phyloP scores from a whole-genome alignment of 2,329 filamentous ascomycete species.

The Lomentospora prolificans region DNA sequence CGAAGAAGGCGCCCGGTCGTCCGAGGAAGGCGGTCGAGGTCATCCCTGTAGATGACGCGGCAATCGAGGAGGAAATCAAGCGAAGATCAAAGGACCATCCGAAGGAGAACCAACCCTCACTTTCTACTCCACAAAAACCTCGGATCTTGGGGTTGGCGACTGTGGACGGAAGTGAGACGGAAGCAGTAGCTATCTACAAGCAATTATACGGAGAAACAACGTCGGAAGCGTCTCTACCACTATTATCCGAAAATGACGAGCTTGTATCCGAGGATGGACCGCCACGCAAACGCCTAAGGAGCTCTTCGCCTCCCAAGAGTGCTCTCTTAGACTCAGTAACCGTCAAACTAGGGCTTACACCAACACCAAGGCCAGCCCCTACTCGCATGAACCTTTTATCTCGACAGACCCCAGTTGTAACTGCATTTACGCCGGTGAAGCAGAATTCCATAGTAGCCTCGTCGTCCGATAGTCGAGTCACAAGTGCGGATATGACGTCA shows the following conservation, averaged over 20 bases:
- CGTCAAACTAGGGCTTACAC: not conserved
- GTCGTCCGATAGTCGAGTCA: not conserved
- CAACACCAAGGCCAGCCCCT: not conserved
- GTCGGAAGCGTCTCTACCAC: not conserved
- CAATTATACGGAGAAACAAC: constrained; percentile 5
- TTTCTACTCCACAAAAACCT: constrained; percentile 26
- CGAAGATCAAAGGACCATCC: constrained; percentile 13
- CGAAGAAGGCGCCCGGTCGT: not conserved
- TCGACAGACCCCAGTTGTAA: not conserved
- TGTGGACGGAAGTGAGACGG: constrained; percentile 10
- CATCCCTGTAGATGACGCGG: not conserved
- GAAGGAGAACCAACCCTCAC: constrained; percentile 23
- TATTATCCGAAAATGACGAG: not conserved
- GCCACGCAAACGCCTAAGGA: constrained; percentile 2
- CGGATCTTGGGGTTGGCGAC: constrained; percentile 21
- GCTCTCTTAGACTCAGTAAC: not conserved
- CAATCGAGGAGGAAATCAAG: constrained; percentile 4
- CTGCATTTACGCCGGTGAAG: not conserved
- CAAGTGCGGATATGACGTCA: not conserved
- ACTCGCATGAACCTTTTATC: too few species aligned
- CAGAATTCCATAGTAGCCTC: not conserved
- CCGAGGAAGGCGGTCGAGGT: not conserved
- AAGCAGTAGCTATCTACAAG: constrained; percentile 8
- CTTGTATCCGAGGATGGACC: constrained; percentile 1
- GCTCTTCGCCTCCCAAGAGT: constrained; percentile 1